Evolutionary conservation across 495 filamentous ascomycete species (phyloP), one percentile per base, ranked within the genome.

Genomic region (Recurvomyces mirabilis): DNA sequence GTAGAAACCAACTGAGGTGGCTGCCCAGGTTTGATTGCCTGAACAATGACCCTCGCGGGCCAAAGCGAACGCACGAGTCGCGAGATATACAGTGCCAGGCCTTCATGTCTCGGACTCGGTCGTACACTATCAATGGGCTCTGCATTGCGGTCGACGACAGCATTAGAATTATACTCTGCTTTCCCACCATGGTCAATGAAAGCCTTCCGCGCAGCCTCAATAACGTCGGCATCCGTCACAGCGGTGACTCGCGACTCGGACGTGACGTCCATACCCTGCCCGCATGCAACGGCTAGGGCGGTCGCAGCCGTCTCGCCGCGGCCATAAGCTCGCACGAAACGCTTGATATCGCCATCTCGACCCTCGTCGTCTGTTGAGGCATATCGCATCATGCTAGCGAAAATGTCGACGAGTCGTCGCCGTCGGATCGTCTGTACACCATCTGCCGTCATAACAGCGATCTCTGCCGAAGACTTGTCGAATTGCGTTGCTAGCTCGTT

Each of bases 401-500:
- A 94, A 5, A 94, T 82, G 54, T 99, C 91, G 4, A 96, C 87
- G 7, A 96, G 68, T 41, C 93, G 73, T 53, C 85, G 69, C 26
- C 93, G 74, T 17, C 86, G 77, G 43, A 94, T 73, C 20, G 91
- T 70, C 49, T 93, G 82, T 43, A 99, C 75, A 2, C 89, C 91
- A 13, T 72, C 82, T 51, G 88, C 91, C 6, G 91, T 95, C 43
- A 99, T 67, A 25, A 99, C 78, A 5, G 87, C 93, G 40, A 94
- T 75, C 54, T 96, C 87, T 10, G 81, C 73, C 3, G 79, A 72
- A 0, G 76, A 68, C 20, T 84, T 71, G 54, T 96, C 93, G 49
- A 87, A 95, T 57, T 99, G 91, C 29, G 93, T 79, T 5, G 93
- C 87, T 47, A 94, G 67, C 60, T 99, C 91, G 53, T 99, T 99